Conservation (phyloP, 495 filamentous ascomycete species). For the Penicillium desertorum region DNA sequence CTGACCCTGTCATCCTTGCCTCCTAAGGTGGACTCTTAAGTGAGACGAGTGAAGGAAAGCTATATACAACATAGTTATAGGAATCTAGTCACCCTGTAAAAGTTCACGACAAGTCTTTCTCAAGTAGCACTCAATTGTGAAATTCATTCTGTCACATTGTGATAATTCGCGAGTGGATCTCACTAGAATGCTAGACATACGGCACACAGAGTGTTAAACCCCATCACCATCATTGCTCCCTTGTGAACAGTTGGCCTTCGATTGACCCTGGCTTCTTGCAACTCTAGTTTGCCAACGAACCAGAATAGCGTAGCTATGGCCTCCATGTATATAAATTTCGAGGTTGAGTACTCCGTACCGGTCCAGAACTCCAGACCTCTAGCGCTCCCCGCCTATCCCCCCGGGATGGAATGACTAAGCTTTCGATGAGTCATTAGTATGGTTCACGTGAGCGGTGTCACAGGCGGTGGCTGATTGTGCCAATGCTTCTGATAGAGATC, state of each 20-base stretch:
- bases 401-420: neutral
- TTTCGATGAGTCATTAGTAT: neutral
- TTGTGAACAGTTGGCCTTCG: neutral
- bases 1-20: neutral
- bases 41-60: no score
- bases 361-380: no score
- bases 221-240: neutral
- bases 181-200: neutral
- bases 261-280: no score
- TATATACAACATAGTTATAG: no score
- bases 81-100: no score
- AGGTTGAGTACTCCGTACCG: no score
- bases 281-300: no score
- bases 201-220: neutral
- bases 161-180: neutral
- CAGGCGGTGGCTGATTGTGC: slow-evolving; percentile 12
- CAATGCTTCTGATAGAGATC: slow-evolving; percentile 10
- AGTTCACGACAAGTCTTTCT: neutral
- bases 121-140: no score
- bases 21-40: neutral
- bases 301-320: no score
- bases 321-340: no score
- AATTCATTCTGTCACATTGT: neutral
- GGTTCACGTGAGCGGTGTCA: slow-evolving; percentile 3
- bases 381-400: no score